Conservation (phyloP, 23 red algal genomes). For the Cyanidioschyzon merolae region DNA sequence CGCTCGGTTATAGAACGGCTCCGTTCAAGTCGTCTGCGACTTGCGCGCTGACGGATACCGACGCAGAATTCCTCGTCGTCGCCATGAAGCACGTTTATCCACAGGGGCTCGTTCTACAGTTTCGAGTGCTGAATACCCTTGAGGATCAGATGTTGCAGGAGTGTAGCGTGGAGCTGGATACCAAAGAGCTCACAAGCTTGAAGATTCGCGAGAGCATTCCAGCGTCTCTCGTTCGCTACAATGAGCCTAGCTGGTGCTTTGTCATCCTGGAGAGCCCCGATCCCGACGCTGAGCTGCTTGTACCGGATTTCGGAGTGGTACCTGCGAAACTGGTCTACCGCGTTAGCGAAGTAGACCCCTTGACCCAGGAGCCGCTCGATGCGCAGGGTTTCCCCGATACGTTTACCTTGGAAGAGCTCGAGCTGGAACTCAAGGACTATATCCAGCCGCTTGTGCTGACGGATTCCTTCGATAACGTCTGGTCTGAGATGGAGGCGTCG, state of each 20-base stretch:
- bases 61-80: slow-evolving; percentile 77
- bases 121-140: slow-evolving; percentile 67
- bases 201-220: slow-evolving; percentile 39
- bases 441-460: slow-evolving; percentile 54
- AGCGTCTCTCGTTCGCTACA: slow-evolving; percentile 31
- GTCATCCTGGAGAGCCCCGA: slow-evolving; percentile 26
- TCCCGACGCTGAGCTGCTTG: slow-evolving; percentile 38
- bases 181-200: slow-evolving; percentile 33
- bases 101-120: slow-evolving; percentile 53
- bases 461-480: slow-evolving; percentile 52
- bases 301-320: slow-evolving; percentile 28
- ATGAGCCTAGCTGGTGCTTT: slow-evolving; percentile 35
- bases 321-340: slow-evolving; percentile 61
- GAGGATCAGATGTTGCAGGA: slow-evolving; percentile 75
- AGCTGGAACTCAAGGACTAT: slow-evolving; percentile 47
- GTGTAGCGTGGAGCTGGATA: slow-evolving; percentile 55
- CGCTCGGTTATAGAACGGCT: neutral
- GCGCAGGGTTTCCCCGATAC: slow-evolving; percentile 53
- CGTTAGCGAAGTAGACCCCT: slow-evolving; percentile 52
- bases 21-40: slow-evolving; percentile 70
- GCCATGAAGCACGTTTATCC: slow-evolving; percentile 59
- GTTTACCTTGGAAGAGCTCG: slow-evolving; percentile 69
- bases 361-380: slow-evolving; percentile 59
- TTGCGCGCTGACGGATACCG: slow-evolving; percentile 80
- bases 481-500: slow-evolving; percentile 26